These are phyloP conservation scores for Canna indica DNA, from an alignment of 176 grass and related monocot genomes.

Conservation along the genomic window DNA sequence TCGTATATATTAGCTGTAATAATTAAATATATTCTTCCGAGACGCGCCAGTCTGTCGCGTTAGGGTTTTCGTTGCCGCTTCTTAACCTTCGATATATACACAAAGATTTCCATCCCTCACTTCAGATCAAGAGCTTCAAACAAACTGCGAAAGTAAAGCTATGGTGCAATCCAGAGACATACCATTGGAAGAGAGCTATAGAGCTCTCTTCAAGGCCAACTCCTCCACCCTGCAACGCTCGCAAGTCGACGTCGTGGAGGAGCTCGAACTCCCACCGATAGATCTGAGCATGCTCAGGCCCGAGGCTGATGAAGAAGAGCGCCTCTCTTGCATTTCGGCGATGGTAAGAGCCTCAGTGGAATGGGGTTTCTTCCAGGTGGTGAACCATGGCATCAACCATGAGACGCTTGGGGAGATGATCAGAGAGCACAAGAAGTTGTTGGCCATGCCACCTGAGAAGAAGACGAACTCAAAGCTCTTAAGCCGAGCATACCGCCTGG, in stretches of 20 bases:
- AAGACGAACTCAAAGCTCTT: slow-evolving; percentile 44
- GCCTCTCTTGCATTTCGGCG: neutral
- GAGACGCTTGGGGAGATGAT: slow-evolving; percentile 1
- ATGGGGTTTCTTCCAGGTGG: slow-evolving; percentile 18
- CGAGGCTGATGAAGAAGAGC: neutral
- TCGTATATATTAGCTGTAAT: no score
- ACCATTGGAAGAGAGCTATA: neutral
- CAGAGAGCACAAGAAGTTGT: slow-evolving; percentile 8
- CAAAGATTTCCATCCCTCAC: no score
- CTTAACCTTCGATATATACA: no score
- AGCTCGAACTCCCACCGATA: slow-evolving; percentile 15
- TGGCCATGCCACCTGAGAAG: slow-evolving; percentile 27
- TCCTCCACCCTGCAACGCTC: neutral
- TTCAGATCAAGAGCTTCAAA: neutral
- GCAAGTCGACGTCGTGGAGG: neutral
- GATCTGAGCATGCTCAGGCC: neutral
- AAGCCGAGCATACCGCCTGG: slow-evolving; percentile 73
- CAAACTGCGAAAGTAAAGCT: neutral
- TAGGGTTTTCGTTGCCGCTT: no score
- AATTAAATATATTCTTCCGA: no score
- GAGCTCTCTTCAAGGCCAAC: neutral
- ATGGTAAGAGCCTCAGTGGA: slow-evolving; percentile 1
- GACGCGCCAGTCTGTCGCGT: no score
- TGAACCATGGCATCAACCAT: slow-evolving; percentile 16
- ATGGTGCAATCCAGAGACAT: neutral